Evolutionary conservation across 768 basidiomycete species (phyloP).

Genomic region (Trametes cubensis): DNA sequence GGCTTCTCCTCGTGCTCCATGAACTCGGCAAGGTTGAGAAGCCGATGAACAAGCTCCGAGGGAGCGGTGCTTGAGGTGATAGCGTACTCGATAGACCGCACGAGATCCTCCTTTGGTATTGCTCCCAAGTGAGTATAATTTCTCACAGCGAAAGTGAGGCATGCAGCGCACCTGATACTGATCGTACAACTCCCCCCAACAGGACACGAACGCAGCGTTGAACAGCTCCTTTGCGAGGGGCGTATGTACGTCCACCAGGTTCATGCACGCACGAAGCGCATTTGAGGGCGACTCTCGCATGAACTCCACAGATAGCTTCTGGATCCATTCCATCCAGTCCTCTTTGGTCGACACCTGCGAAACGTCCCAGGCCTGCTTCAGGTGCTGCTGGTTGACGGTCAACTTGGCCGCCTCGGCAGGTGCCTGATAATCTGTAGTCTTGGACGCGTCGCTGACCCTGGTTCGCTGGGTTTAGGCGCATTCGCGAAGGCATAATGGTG

Average conservation of each 20-base stretch:
- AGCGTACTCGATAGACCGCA: conserved; percentile 84
- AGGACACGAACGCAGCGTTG: conserved; percentile 97
- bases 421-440: conserved; percentile 73
- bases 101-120: conserved; percentile 80
- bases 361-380: conserved; percentile 96
- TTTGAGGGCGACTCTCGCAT: conserved; percentile 99
- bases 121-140: background rate
- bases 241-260: conserved; percentile 86
- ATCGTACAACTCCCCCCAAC: conserved; percentile 95
- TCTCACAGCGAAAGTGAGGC: background rate
- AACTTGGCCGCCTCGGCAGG: conserved; percentile 83
- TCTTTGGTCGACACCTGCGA: conserved; percentile 74
- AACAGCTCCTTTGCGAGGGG: conserved; percentile 93
- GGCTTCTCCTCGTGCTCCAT: conserved; percentile 99
- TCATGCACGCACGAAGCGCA: conserved; percentile 96
- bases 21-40: conserved; percentile 95
- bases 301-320: conserved; percentile 87
- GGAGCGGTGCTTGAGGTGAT: conserved; percentile 78
- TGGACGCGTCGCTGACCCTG: conserved; percentile 61
- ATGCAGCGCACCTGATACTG: conserved; percentile 78
- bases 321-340: conserved; percentile 97
- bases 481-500: conserved; percentile 28
- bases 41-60: conserved; percentile 85
- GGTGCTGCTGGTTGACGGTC: conserved; percentile 93
- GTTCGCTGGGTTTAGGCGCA: conserved; percentile 54